Evolutionary conservation across 768 basidiomycete species (phyloP).

Genomic region (Galerina marginata): DNA sequence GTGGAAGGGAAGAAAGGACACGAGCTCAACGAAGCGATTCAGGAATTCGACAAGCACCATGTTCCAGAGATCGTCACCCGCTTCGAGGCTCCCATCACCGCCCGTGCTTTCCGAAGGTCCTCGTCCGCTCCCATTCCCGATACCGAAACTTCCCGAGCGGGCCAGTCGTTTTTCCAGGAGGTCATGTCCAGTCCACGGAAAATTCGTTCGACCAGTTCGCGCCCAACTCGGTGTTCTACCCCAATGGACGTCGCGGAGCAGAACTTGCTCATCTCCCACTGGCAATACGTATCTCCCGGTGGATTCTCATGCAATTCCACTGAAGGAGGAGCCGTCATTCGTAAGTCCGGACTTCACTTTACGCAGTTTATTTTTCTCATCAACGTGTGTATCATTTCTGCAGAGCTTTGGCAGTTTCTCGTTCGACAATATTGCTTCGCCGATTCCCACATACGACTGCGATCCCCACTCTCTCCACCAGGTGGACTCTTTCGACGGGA

Average conservation of each 20-base stretch:
- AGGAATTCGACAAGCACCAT: constrained; percentile 64
- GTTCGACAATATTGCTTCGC: constrained; percentile 44
- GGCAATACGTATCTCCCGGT: constrained; percentile 20
- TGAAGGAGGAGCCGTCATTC: constrained; percentile 52
- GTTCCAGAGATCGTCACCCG: constrained; percentile 71
- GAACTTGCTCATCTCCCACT: constrained; percentile 21
- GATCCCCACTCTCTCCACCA: constrained; percentile 32
- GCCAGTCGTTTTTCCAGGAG: constrained; percentile 39
- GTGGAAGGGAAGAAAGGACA: constrained; percentile 66
- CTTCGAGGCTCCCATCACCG: constrained; percentile 80
- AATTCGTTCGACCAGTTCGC: constrained; percentile 43
- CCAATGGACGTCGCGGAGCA: constrained; percentile 19
- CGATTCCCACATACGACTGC: constrained; percentile 33
- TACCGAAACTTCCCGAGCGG: constrained; percentile 34
- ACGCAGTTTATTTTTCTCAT: neutral
- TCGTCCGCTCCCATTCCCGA: constrained; percentile 63
- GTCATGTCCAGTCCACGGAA: constrained; percentile 28
- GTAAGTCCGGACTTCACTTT: constrained; percentile 42
- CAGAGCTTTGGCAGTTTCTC: constrained; percentile 54
- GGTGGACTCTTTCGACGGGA: constrained; percentile 15
- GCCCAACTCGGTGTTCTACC: constrained; percentile 37
- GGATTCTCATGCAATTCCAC: constrained; percentile 32
- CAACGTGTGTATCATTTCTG: neutral
- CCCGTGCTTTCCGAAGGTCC: constrained; percentile 70
- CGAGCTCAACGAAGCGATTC: constrained; percentile 60